Evolutionary conservation across 768 basidiomycete genomes (phyloP).

Genomic region (Amylocystis lapponica): DNA sequence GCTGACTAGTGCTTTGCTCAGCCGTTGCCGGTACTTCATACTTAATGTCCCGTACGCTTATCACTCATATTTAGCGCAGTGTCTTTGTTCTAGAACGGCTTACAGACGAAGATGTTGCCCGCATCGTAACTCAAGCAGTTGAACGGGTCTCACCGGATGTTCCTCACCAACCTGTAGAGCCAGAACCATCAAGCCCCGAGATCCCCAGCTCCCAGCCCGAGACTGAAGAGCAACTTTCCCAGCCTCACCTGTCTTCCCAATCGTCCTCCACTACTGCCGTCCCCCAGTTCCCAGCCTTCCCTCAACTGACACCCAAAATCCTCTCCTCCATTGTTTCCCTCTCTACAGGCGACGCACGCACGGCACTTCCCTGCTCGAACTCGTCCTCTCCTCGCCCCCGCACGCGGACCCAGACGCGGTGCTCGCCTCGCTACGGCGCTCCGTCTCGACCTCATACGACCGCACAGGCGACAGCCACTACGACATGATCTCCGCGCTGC

Average conservation of each 20-base stretch:
- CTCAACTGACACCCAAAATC: slow-evolving; percentile 43
- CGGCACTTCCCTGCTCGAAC: slow-evolving; percentile 75
- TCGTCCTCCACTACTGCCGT: slow-evolving; percentile 1
- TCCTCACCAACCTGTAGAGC: neutral
- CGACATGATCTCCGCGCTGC: slow-evolving; percentile 80
- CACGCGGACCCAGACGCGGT: slow-evolving; percentile 42
- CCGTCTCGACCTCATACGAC: slow-evolving; percentile 65
- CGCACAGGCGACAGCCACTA: slow-evolving; percentile 71
- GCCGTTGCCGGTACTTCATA: slow-evolving; percentile 62
- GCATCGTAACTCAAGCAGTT: slow-evolving; percentile 53
- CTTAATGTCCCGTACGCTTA: neutral
- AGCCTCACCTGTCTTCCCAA: slow-evolving; percentile 17
- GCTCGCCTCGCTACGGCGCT: slow-evolving; percentile 51
- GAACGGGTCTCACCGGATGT: slow-evolving; percentile 25
- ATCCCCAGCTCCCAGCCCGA: slow-evolving; percentile 17
- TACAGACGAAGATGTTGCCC: slow-evolving; percentile 51
- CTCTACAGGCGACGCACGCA: slow-evolving; percentile 67
- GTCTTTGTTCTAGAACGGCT: slow-evolving; percentile 72
- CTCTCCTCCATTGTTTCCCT: slow-evolving; percentile 45
- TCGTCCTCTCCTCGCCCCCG: slow-evolving; percentile 46
- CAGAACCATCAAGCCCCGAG: no score
- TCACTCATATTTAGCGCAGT: slow-evolving; percentile 36
- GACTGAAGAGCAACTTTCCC: slow-evolving; percentile 8
- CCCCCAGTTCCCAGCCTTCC: slow-evolving; percentile 20
- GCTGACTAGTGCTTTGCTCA: slow-evolving; percentile 63